Percentiles rank a stretch among this genome's conserved stretches.
phyloP scores from a whole-genome alignment of 2,329 filamentous ascomycete species.

The Thielaviopsis punctulata region DNA sequence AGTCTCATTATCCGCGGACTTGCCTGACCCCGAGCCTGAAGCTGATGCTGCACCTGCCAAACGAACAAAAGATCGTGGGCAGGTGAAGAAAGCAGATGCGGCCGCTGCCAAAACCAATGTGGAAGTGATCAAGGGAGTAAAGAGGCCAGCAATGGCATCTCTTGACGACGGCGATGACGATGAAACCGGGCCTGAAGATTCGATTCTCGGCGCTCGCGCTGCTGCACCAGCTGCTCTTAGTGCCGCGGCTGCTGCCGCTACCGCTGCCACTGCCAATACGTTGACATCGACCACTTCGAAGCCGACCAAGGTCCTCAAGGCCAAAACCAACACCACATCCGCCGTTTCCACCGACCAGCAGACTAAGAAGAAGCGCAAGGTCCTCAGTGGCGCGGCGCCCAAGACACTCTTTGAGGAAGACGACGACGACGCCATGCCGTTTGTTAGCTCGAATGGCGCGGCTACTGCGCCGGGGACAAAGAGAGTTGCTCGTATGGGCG shows the following conservation, averaged over 20 bases:
- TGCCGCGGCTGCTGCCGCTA: not conserved
- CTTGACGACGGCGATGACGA: constrained; percentile 1
- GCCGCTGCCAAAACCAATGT: not conserved
- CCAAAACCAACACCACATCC: constrained; percentile 1
- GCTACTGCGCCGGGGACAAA: constrained; percentile 12
- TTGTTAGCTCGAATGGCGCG: constrained; percentile 2
- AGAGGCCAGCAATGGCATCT: not conserved
- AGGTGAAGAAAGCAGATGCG: not conserved
- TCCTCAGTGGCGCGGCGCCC: constrained; percentile 31
- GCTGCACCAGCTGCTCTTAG: not conserved
- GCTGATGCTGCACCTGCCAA: not conserved
- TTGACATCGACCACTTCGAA: constrained; percentile 11
- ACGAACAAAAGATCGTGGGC: not conserved
- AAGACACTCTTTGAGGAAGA: constrained; percentile 56
- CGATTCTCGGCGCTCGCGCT: not conserved
- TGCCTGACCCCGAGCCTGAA: not conserved
- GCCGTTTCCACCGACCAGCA: constrained; percentile 19
- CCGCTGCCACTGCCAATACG: not conserved
- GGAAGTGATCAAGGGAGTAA: not conserved
- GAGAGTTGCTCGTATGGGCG: not conserved
- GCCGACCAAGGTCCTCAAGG: constrained; percentile 3
- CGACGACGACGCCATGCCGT: constrained; percentile 26
- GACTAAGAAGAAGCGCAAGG: constrained; percentile 57
- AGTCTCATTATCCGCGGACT: not conserved
- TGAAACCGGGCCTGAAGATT: constrained; percentile 1